These are phyloP conservation scores for Cladochytrium tenue DNA, from an alignment of 371 early-diverging fungal species.

Conservation along the genomic window DNA sequence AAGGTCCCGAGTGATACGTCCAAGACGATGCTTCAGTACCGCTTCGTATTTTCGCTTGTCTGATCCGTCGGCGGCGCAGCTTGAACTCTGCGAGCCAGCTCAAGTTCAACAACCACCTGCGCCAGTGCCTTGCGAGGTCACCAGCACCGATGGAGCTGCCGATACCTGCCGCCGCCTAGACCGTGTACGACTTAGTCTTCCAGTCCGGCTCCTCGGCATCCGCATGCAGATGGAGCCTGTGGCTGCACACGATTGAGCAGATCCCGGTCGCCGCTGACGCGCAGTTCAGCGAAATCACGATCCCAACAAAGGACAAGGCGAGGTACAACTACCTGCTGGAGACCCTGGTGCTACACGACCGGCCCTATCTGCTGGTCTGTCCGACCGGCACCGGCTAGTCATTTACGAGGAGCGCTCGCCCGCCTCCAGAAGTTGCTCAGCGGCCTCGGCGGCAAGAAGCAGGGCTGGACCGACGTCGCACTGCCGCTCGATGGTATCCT, in stretches of 20 bases:
- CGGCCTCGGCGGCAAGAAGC: conserved; percentile 59
- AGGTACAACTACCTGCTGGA: conserved; percentile 57
- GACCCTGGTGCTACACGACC: conserved; percentile 46
- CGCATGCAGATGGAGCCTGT: conserved; percentile 51
- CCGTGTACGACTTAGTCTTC: conserved; percentile 53
- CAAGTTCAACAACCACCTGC: conserved; percentile 45
- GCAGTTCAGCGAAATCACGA: conserved; percentile 58
- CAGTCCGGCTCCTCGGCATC: conserved; percentile 24
- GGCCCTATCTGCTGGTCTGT: conserved; percentile 50
- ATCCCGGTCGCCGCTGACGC: conserved; percentile 48
- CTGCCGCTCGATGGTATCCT: conserved; percentile 42
- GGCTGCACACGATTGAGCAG: conserved; percentile 48
- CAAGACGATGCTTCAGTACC: conserved; percentile 32
- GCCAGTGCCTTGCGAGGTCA: conserved; percentile 17
- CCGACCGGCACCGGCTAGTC: conserved; percentile 68
- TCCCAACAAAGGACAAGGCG: conserved; percentile 60
- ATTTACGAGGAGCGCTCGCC: conserved; percentile 53
- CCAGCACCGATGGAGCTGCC: conserved; percentile 23
- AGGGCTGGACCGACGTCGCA: conserved; percentile 60
- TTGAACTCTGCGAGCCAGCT: conserved; percentile 45
- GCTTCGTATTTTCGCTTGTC: conserved; percentile 44
- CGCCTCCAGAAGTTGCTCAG: conserved; percentile 57
- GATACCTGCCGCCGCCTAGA: conserved; percentile 37
- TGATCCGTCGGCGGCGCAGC: conserved; percentile 58
- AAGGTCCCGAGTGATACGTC: conserved; percentile 20